These are phyloP conservation scores for Coelastrella sp. DNA, from an alignment of 139 green algal species.

Conservation along the genomic window DNA sequence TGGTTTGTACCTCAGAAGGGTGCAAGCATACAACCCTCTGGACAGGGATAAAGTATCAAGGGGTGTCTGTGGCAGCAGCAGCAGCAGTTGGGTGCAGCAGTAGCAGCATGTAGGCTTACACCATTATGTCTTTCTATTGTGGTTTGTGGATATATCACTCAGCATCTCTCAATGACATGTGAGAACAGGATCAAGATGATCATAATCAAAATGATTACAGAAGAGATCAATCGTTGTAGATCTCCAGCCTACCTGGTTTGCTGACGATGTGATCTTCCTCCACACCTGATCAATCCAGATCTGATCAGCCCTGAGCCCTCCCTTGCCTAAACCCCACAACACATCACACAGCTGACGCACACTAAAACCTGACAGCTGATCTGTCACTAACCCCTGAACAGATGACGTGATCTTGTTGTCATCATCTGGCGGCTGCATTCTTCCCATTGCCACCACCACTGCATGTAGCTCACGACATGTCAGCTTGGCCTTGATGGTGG, in stretches of 20 bases:
- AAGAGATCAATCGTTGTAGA: too few relatives aligned
- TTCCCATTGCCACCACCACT: background rate
- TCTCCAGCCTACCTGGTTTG: too few relatives aligned
- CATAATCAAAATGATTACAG: too few relatives aligned
- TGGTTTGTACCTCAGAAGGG: background rate
- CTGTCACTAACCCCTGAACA: background rate
- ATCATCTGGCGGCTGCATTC: background rate
- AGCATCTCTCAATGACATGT: too few relatives aligned
- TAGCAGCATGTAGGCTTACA: background rate
- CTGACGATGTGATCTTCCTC: background rate
- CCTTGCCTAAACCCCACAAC: conserved; percentile 7
- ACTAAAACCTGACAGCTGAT: background rate
- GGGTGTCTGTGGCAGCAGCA: background rate
- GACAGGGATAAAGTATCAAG: background rate
- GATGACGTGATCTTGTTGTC: background rate
- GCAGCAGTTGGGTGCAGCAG: too few relatives aligned
- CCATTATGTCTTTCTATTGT: too few relatives aligned
- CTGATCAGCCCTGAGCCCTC: background rate
- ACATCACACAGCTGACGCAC: conserved; percentile 20
- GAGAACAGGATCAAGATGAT: too few relatives aligned
- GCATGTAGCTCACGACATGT: background rate
- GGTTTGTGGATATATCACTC: too few relatives aligned
- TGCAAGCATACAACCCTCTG: background rate
- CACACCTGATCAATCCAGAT: background rate
- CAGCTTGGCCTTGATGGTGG: background rate